These are phyloP conservation scores for Rubia tinctorum DNA, from an alignment of 305 asterid genomes.

Conservation along the genomic window DNA sequence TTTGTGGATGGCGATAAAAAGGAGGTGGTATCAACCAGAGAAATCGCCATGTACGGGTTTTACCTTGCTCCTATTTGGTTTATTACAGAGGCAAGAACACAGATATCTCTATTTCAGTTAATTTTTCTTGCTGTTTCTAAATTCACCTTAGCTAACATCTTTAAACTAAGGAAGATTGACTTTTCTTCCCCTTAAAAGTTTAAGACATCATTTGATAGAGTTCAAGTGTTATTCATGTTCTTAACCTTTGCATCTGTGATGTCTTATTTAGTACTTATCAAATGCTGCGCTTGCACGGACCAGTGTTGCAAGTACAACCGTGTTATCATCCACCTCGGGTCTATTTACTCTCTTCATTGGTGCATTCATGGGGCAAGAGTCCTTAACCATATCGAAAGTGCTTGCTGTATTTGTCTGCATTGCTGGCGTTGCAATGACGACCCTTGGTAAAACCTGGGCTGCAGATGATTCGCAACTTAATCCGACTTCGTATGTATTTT, in stretches of 20 bases:
- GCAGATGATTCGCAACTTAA: conserved; percentile 62
- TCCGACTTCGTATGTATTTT: conserved; percentile 62
- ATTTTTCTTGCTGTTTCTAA: background rate
- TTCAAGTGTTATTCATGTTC: background rate
- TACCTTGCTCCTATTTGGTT: conserved; percentile 97
- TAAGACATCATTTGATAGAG: background rate
- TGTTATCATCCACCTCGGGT: conserved; percentile 95
- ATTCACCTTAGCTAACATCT: background rate
- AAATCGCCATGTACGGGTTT: conserved; percentile 83
- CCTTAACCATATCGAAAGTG: conserved; percentile 65
- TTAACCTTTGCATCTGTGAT: conserved; percentile 11
- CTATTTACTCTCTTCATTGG: conserved; percentile 91
- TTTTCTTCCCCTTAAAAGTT: background rate
- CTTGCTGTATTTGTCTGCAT: conserved; percentile 94
- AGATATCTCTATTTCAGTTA: conserved; percentile 8
- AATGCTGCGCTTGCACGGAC: conserved; percentile 99
- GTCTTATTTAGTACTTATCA: conserved; percentile 72
- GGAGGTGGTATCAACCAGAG: conserved; percentile 63
- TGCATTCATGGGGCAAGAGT: conserved; percentile 91
- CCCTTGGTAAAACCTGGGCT: conserved; percentile 98
- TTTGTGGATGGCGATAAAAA: conserved; percentile 37
- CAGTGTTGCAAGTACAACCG: conserved; percentile 99
- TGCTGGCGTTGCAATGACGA: conserved; percentile 92
- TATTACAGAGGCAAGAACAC: conserved; percentile 66
- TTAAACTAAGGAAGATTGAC: background rate